phyloP scores from a whole-genome alignment of 1,284 basidiomycete species.

The Puccinia coronata region DNA sequence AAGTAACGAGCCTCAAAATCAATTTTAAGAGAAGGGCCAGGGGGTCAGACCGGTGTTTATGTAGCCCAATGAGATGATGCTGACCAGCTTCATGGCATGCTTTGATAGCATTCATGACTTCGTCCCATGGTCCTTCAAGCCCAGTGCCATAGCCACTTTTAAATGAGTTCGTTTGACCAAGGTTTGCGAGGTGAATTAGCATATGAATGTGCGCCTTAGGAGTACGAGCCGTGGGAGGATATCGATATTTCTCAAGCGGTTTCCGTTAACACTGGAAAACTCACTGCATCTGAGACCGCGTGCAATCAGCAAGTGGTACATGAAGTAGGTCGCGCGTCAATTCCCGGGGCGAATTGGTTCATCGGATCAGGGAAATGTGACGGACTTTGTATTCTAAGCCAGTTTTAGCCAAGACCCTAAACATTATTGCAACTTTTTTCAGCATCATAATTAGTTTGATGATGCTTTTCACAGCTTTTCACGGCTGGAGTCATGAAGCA shows the following conservation, averaged over 20 bases:
- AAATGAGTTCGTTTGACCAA: not conserved
- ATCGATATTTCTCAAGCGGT: too few species aligned
- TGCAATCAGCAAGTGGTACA: not conserved
- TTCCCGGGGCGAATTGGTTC: not conserved
- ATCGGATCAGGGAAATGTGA: not conserved
- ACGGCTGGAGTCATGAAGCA: too few species aligned
- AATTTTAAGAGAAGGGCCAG: not conserved
- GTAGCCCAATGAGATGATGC: not conserved
- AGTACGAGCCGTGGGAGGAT: too few species aligned
- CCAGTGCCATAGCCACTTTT: slow-evolving; percentile 40
- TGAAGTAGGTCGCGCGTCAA: not conserved
- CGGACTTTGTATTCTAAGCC: slow-evolving; percentile 28
- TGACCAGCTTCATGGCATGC: slow-evolving; percentile 43
- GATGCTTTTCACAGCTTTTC: not conserved
- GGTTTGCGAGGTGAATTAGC: not conserved
- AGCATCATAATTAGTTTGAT: not conserved
- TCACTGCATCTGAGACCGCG: slow-evolving; percentile 21
- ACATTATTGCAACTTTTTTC: not conserved
- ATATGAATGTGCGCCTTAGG: not conserved
- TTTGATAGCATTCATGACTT: slow-evolving; percentile 38
- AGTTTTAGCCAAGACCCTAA: slow-evolving; percentile 32
- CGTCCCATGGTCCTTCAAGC: slow-evolving; percentile 42
- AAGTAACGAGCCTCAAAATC: not conserved
- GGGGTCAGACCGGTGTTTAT: not conserved
- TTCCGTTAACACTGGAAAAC: not conserved